Percentiles rank a stretch among this genome's conserved stretches.
Evolutionary conservation across 2,329 filamentous ascomycete genomes (phyloP).

Genomic region (Didymella lethalis): DNA sequence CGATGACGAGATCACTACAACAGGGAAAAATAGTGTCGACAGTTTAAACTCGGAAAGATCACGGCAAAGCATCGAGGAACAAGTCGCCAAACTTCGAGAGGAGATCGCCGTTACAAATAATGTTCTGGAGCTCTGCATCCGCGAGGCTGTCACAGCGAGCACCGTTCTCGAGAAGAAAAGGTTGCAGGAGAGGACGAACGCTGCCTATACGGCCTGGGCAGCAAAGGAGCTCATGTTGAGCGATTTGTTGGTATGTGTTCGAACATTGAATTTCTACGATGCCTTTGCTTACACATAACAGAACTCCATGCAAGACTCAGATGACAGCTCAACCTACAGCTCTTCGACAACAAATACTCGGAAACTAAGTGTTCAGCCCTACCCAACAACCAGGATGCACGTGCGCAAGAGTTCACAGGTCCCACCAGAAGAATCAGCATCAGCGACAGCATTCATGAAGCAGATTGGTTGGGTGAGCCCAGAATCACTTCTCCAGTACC

Average conservation of each 20-base stretch:
- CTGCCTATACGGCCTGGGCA: slow-evolving; percentile 20
- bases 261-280: not conserved
- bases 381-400: slow-evolving; percentile 18
- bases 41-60: slow-evolving; percentile 13
- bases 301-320: slow-evolving; percentile 19
- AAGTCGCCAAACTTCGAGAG: slow-evolving; percentile 12
- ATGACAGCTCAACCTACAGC: slow-evolving; percentile 21
- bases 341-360: slow-evolving; percentile 7
- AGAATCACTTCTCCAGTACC: slow-evolving; percentile 20
- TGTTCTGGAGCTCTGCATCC: slow-evolving; percentile 21
- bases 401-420: slow-evolving; percentile 16
- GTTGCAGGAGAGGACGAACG: slow-evolving; percentile 21
- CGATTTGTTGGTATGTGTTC: slow-evolving; percentile 13
- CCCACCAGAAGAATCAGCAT: slow-evolving; percentile 9
- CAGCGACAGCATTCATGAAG: slow-evolving; percentile 22
- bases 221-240: slow-evolving; percentile 18
- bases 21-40: slow-evolving; percentile 19
- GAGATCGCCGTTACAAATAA: slow-evolving; percentile 19
- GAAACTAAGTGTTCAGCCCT: slow-evolving; percentile 17
- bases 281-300: not conserved
- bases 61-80: slow-evolving; percentile 14
- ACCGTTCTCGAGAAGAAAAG: slow-evolving; percentile 18
- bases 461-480: slow-evolving; percentile 23
- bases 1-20: slow-evolving; percentile 15
- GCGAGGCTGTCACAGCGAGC: slow-evolving; percentile 18